Base-by-base conservation (phyloP, 441 rosid genomes). In the Bocquillonia castaneifolia region DNA sequence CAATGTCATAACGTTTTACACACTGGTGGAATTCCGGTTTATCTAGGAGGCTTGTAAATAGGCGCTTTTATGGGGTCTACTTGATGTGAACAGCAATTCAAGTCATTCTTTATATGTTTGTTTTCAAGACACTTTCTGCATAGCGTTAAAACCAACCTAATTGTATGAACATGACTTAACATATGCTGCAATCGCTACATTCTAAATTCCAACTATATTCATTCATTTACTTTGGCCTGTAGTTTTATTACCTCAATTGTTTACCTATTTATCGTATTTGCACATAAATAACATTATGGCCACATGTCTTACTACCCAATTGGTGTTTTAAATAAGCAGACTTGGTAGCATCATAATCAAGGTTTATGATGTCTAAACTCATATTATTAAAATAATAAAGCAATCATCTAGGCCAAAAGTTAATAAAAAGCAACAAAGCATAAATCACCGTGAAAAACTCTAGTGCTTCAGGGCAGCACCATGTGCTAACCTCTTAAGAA, bases 331-430 rank as follows among this genome's bases (percentile, higher is more conserved):
- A 12, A 40, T 15, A 40, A 40, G 45, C 14, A 10, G n/a, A 48
- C 52, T 57, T 36, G 63, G 4, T 57, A 36, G 42, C 61, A 36
- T 59, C 28, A 59, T 59, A 37, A 37, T 58, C 45, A 20, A 3
- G 1, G 37, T 9, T n/a, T 20, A 2, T 20, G 7, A 18, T 18
- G 23, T 31, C 40, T 57, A 31, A 53, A 57, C 0, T 32, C 20
- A 45, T 15, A 47, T 63, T 31, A 63, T 47, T 47, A 29, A 58
- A 31, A 18, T 47, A 32, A 63, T 31, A 31, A 63, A 63, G 56
- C 67, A 63, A 47, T 10, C 5, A 47, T 63, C n/a, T 12, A 63
- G 26, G 40, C 42, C 25, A 28, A 47, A 47, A 5, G 39, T 10
- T 56, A 37, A 37, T 39, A 5, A 37, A 59, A 1, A 5, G 32